Evolutionary conservation across 2,329 filamentous ascomycete species (phyloP).

Genomic region (Tolypocladium nubicola): DNA sequence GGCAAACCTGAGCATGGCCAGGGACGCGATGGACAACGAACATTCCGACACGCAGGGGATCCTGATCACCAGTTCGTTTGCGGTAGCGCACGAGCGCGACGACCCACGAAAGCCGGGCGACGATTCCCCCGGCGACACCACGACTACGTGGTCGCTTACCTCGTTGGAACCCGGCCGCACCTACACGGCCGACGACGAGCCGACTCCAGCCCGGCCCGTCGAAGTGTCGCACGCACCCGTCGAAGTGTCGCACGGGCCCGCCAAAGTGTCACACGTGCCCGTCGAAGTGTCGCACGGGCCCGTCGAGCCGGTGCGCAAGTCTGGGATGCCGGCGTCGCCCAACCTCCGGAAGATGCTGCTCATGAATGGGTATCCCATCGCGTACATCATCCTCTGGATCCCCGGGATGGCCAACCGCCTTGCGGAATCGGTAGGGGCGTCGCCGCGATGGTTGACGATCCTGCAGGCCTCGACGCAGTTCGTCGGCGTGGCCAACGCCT

Average conservation of each 20-base stretch:
- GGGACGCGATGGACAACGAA: not conserved
- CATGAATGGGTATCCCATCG: conserved; percentile 25
- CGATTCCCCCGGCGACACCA: not conserved
- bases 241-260: not conserved
- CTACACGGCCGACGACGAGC: not conserved
- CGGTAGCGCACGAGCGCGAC: conserved; percentile 1
- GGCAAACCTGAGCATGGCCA: not conserved
- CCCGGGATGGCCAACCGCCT: conserved; percentile 24
- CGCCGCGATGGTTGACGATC: conserved; percentile 11
- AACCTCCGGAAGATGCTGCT: conserved; percentile 20
- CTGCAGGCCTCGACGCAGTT: conserved; percentile 25
- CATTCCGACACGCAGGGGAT: conserved; percentile 3
- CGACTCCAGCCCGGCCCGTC: not conserved
- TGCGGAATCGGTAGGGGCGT: conserved; percentile 13
- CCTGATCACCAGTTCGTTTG: conserved; percentile 1
- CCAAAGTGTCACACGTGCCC: not conserved
- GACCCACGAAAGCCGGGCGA: not conserved
- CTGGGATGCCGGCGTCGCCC: conserved; percentile 5
- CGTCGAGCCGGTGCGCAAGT: not conserved
- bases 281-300: not conserved
- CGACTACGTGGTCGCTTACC: not conserved
- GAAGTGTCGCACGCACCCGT: not conserved
- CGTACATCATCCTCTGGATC: conserved; percentile 26
- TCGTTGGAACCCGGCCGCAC: not conserved
- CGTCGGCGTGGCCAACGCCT: conserved; percentile 24